phyloP scores from a whole-genome alignment of 345 rosid species.

The Eucalyptus erythrocorys region DNA sequence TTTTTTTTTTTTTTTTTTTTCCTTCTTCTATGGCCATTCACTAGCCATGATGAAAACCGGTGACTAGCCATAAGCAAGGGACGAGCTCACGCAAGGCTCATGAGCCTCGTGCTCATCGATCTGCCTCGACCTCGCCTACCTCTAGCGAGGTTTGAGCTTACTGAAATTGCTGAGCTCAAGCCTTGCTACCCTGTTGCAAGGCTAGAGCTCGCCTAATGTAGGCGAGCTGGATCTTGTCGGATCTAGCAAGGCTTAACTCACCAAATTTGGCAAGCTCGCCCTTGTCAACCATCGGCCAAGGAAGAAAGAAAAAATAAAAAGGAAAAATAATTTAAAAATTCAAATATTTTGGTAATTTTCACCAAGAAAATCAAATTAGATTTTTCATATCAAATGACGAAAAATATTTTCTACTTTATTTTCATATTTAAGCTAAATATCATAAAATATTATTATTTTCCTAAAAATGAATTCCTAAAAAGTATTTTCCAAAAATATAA shows the following conservation, averaged over 20 bases:
- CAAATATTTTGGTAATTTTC: not conserved
- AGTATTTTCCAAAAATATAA: too few relatives aligned
- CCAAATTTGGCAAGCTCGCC: not conserved
- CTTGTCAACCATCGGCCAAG: not conserved
- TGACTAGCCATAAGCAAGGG: not conserved
- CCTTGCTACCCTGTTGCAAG: not conserved
- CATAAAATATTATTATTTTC: not conserved
- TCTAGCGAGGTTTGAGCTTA: not conserved
- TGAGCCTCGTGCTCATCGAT: not conserved
- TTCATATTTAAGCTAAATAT: not conserved
- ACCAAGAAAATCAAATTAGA: not conserved
- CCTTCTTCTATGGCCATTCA: not conserved
- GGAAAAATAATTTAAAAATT: too few relatives aligned
- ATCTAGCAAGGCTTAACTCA: not conserved
- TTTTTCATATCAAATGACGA: too few relatives aligned
- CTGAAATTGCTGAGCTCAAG: rapidly evolving
- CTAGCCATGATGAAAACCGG: rapidly evolving
- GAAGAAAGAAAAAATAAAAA: not conserved
- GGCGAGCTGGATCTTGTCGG: rapidly evolving
- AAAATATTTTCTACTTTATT: too few relatives aligned
- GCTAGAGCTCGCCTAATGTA: rapidly evolving
- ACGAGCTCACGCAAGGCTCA: rapidly evolving
- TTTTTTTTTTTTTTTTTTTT: too few relatives aligned
- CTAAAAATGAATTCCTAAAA: not conserved
- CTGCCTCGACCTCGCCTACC: not conserved